Conservation (phyloP, 2,329 filamentous ascomycete genomes). For the Aspergillus sp. region DNA sequence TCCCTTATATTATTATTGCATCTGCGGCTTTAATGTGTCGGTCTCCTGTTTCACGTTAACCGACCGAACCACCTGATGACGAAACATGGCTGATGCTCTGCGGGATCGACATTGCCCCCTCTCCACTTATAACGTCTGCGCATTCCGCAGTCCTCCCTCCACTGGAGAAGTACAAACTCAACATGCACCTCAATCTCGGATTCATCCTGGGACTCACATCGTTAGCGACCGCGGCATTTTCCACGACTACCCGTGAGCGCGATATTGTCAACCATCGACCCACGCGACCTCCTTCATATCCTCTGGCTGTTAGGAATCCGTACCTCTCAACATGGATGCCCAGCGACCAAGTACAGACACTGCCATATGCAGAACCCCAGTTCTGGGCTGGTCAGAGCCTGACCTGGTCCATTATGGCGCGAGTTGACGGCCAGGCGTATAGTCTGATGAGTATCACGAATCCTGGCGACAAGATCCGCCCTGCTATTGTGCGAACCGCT, state of each 20-base stretch:
- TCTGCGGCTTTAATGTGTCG: neutral
- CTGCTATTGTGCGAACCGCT: conserved; percentile 35
- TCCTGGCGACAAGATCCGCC: conserved; percentile 24
- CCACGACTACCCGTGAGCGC: conserved; percentile 12
- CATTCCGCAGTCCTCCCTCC: neutral
- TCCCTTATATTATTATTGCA: neutral
- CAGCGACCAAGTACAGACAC: conserved; percentile 34
- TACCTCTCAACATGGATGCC: conserved; percentile 48
- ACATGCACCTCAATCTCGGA: conserved; percentile 16
- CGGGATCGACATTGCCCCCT: conserved; percentile 4
- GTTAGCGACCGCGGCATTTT: conserved; percentile 22
- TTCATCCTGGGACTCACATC: conserved; percentile 21
- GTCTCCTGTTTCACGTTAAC: neutral
- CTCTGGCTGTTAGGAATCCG: conserved; percentile 45
- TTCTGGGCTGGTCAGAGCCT: conserved; percentile 47
- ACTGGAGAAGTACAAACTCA: neutral
- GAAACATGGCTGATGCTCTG: conserved; percentile 1
- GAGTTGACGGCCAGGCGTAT: conserved; percentile 41
- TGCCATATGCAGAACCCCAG: conserved; percentile 41
- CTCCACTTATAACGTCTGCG: neutral
- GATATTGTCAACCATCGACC: conserved; percentile 22
- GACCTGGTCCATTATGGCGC: conserved; percentile 44
- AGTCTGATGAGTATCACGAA: conserved; percentile 43
- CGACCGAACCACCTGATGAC: conserved; percentile 1
- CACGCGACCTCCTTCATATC: conserved; percentile 43